Evolutionary conservation across 2,329 filamentous ascomycete genomes (phyloP).

Genomic region (Pseudogymnoascus sp.): DNA sequence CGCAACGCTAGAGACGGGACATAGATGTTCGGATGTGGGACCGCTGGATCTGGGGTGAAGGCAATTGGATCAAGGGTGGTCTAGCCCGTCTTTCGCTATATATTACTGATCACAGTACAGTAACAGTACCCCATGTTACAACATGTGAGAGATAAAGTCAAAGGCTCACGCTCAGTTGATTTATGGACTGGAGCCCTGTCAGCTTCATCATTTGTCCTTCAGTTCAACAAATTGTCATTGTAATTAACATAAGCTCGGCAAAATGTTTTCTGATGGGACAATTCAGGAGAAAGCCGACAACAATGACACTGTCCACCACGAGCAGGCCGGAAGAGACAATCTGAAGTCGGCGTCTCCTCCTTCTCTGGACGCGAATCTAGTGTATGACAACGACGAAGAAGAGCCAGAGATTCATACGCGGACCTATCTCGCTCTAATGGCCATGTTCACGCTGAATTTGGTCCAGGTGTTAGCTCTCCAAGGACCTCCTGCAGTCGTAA

Average conservation of each 20-base stretch:
- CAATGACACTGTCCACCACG: background rate
- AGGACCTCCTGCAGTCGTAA: slow-evolving; percentile 13
- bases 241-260: background rate
- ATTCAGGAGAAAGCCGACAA: background rate
- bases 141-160: background rate
- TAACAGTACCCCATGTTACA: background rate
- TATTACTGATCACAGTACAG: background rate
- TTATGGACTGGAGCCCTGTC: background rate
- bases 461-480: slow-evolving; percentile 13
- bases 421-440: slow-evolving; percentile 11
- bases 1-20: background rate
- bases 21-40: background rate
- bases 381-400: slow-evolving; percentile 11
- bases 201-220: background rate
- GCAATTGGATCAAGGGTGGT: background rate
- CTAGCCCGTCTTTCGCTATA: background rate
- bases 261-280: background rate
- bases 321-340: slow-evolving; percentile 51
- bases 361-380: background rate
- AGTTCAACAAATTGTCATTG: background rate
- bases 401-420: slow-evolving; percentile 11
- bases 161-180: background rate
- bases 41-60: background rate
- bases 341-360: slow-evolving; percentile 31
- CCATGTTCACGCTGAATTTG: slow-evolving; percentile 13